Evolutionary conservation across 306 rosid species (phyloP).

Genomic region (Citrullus amarus): DNA sequence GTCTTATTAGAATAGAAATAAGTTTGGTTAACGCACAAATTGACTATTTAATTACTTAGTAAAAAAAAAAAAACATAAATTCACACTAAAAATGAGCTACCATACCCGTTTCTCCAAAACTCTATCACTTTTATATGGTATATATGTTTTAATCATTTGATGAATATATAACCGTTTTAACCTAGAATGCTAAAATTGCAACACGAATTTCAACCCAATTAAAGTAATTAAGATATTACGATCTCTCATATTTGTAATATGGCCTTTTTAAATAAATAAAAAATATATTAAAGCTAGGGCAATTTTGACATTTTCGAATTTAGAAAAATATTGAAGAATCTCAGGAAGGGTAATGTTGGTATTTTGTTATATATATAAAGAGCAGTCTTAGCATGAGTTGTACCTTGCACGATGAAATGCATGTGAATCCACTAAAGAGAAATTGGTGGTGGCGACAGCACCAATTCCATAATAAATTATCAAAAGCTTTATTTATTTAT

Average conservation of each 20-base stretch:
- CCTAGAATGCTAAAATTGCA: no score
- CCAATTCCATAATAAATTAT: not conserved
- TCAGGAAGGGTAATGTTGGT: not conserved
- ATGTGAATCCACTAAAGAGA: constrained; percentile 3
- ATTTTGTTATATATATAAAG: not conserved
- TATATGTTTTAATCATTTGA: no score
- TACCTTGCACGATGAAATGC: not conserved
- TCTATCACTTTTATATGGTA: no score
- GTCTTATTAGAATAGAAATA: no score
- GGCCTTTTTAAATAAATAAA: not conserved
- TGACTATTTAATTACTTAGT: no score
- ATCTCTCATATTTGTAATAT: not conserved
- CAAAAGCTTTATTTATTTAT: no score
- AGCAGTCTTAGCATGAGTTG: not conserved
- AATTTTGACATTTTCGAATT: not conserved
- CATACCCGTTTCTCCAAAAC: no score
- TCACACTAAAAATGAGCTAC: no score
- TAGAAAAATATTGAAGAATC: not conserved
- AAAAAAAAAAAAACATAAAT: no score
- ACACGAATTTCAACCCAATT: not conserved
- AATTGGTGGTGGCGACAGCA: constrained; percentile 8
- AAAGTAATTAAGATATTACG: no score
- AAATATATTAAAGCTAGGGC: not conserved
- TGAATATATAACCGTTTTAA: no score
- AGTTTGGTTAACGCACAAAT: no score